A percentile compares a stretch with the other conserved stretches of the same genome.
These are phyloP conservation scores for Pleodorina starrii DNA, from an alignment of 139 green algal genomes.

Conservation along the genomic window DNA sequence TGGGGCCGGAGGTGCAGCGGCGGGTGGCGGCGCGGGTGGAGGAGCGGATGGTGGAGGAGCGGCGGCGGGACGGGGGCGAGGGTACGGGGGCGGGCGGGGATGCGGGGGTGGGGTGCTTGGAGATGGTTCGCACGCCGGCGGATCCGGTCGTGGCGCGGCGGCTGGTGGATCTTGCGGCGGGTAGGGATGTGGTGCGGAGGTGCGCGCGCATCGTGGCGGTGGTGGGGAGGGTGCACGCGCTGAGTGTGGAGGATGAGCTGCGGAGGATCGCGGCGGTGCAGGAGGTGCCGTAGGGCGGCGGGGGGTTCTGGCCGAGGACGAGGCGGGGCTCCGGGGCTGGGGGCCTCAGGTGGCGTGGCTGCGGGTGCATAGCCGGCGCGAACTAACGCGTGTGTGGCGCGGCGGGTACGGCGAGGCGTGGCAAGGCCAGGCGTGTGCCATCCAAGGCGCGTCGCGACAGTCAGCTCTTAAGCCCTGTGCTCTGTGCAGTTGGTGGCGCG, in stretches of 20 bases:
- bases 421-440: too few species aligned
- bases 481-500: too few species aligned
- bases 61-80: background rate
- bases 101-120: background rate
- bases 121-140: slow-evolving; percentile 27
- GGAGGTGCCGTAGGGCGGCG: too few species aligned
- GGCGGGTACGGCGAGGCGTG: too few species aligned
- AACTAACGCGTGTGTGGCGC: too few species aligned
- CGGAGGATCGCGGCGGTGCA: background rate
- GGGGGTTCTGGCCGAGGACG: too few species aligned
- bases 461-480: too few species aligned
- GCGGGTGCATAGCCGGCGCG: too few species aligned
- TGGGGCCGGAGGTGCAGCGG: slow-evolving; percentile 29
- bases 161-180: slow-evolving; percentile 34
- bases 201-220: slow-evolving; percentile 18
- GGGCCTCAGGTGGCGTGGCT: too few species aligned
- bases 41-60: slow-evolving; percentile 1
- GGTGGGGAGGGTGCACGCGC: slow-evolving; percentile 21
- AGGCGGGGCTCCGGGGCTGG: too few species aligned
- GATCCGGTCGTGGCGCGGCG: slow-evolving; percentile 12
- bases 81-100: background rate
- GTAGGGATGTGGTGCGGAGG: slow-evolving; percentile 1
- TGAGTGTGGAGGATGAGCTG: slow-evolving; percentile 38
- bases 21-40: background rate
- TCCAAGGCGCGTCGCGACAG: too few species aligned